Evolutionary conservation across 805 yeast genomes (phyloP), one percentile per base, ranked within the genome.

Genomic region (Crinitomyces ghanaensis): DNA sequence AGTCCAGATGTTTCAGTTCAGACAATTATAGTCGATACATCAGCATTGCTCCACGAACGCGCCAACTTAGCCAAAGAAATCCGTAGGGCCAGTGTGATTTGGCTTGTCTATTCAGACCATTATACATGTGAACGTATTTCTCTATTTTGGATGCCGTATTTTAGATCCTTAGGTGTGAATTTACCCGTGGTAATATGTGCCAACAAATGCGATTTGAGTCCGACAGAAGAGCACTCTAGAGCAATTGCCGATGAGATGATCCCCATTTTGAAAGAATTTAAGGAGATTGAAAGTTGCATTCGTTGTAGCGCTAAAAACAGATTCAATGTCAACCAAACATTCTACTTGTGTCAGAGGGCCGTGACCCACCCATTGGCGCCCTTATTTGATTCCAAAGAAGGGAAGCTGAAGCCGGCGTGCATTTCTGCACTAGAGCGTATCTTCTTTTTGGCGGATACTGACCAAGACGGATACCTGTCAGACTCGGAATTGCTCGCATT

Each of bases 311-410:
- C 97, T 2, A 78, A 77, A 45, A 70, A 70, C n/a, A 77, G 76
- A 42, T 68, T 74, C 45, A 86, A 91, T 51, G 86, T 88, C 9
- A 85, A 78, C 42, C 95, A 88, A 53, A 85, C 91, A 1, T 86
- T 86, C 45, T 91, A 91, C 54, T 61, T 91, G 11, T 91, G 99
- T 49, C 95, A 86, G 52, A 58, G 96, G 31, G 88, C 97, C 0
- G 85, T 88, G 1, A 79, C 88, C 0, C 85, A 82, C 53, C 98
- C 99, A 0, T 70, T 91, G 6, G 76, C 95, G 0, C 98, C 99
- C 1, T 55, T 91, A 17, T 91, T 77, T 49, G 97, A 91, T 53
- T 75, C 94, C n/a, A 83, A 85, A 46, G 84, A 80, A 39, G 88
- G 91, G 1, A 70, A 64, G 30, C 60, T 91, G 45, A 88, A 86